Conservation (phyloP, 202 grass and related monocot species). For the Panicum virgatum region DNA sequence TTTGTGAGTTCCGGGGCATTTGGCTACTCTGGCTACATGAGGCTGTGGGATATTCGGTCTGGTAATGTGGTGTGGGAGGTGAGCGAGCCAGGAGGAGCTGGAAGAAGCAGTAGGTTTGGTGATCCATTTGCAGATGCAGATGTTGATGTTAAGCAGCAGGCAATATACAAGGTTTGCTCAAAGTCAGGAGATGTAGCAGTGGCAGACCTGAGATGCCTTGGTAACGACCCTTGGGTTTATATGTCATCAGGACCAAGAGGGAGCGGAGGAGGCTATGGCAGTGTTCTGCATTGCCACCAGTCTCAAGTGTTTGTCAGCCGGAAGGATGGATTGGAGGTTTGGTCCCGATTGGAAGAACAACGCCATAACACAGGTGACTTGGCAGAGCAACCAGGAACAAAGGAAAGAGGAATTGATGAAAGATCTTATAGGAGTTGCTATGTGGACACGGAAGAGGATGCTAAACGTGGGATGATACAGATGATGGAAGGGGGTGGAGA, state of each 20-base stretch:
- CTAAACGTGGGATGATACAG: conserved; percentile 56
- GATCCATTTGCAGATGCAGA: conserved; percentile 84
- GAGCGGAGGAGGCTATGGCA: conserved; percentile 63
- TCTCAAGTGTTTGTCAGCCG: conserved; percentile 81
- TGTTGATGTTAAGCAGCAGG: conserved; percentile 54
- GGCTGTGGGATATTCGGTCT: conserved; percentile 77
- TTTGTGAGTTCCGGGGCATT: conserved; percentile 74
- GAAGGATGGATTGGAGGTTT: conserved; percentile 77
- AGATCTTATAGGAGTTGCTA: conserved; percentile 54
- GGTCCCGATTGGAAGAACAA: conserved; percentile 60
- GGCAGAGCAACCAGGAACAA: conserved; percentile 19
- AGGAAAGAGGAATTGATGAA: conserved; percentile 30
- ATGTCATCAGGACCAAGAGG: conserved; percentile 57
- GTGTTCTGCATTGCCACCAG: conserved; percentile 70
- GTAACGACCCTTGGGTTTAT: conserved; percentile 85
- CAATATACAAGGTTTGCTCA: conserved; percentile 89
- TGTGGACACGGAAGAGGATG: conserved; percentile 73
- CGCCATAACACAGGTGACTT: neutral
- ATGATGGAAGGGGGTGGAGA: conserved; percentile 75
- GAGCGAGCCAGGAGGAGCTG: conserved; percentile 74
- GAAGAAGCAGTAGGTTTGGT: conserved; percentile 73
- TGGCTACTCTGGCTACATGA: conserved; percentile 94
- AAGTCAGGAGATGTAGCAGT: conserved; percentile 80
- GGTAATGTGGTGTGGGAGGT: conserved; percentile 86
- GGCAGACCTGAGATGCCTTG: conserved; percentile 76